phyloP scores from a whole-genome alignment of 2,329 filamentous ascomycete genomes.

The Lomentospora prolificans region DNA sequence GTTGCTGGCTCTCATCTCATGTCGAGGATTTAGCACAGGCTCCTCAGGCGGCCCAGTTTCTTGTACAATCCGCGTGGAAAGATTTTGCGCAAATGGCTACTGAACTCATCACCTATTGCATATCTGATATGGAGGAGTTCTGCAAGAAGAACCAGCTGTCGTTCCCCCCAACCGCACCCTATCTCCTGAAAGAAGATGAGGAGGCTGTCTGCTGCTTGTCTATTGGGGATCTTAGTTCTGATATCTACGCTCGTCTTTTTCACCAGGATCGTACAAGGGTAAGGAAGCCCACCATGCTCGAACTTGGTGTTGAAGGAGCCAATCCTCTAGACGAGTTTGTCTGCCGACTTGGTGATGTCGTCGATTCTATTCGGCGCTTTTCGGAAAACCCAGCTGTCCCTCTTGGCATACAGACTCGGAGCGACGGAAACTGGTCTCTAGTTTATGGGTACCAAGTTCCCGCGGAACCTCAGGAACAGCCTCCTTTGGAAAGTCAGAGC shows the following conservation, averaged over 20 bases:
- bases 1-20: constrained; percentile 11
- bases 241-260: constrained; percentile 5
- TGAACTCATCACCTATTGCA: constrained; percentile 9
- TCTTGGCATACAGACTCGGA: background rate
- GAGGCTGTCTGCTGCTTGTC: constrained; percentile 8
- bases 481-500: background rate
- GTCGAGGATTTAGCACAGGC: constrained; percentile 6
- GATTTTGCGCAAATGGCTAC: constrained; percentile 11
- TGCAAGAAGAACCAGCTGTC: background rate
- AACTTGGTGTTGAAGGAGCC: background rate
- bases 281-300: constrained; percentile 7
- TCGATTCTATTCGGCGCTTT: background rate
- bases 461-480: background rate
- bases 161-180: constrained; percentile 8
- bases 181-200: constrained; percentile 12
- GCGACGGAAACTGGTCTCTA: background rate
- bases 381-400: background rate
- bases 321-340: background rate
- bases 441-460: background rate
- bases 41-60: background rate
- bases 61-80: constrained; percentile 8
- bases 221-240: constrained; percentile 8
- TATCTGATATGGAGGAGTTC: constrained; percentile 7
- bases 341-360: constrained; percentile 2
- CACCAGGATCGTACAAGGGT: background rate